These are phyloP conservation scores for Eucalyptus polybractea DNA, from an alignment of 345 rosid genomes.

Conservation along the genomic window DNA sequence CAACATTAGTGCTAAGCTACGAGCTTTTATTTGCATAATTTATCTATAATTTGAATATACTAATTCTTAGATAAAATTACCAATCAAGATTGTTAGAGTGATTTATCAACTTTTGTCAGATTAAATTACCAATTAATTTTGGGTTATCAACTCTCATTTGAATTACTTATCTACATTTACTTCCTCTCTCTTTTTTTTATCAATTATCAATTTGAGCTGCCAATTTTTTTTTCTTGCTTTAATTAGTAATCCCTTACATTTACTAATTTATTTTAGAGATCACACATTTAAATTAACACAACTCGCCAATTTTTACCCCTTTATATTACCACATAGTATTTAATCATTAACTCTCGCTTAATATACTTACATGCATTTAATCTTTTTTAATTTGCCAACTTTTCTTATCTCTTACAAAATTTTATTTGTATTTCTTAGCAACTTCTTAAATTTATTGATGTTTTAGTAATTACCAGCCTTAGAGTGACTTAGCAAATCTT, in stretches of 20 bases:
- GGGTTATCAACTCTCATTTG: neutral
- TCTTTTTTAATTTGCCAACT: neutral
- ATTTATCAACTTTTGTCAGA: neutral
- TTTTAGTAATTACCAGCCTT: no score
- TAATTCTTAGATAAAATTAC: neutral
- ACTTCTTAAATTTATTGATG: no score
- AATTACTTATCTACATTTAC: neutral
- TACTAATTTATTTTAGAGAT: neutral
- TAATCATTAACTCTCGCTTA: neutral
- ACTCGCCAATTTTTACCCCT: neutral
- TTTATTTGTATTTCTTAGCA: no score
- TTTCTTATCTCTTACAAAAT: neutral
- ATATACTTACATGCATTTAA: neutral
- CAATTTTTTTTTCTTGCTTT: neutral
- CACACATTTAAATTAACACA: neutral
- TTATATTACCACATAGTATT: neutral
- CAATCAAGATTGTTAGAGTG: no score
- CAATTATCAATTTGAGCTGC: neutral
- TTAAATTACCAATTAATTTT: neutral
- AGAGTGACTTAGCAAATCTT: no score
- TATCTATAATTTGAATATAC: neutral
- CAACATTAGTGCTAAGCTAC: neutral
- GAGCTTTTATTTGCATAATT: neutral
- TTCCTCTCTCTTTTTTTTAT: neutral
- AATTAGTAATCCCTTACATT: neutral